Base-by-base conservation (phyloP, 352 stramenopile species). In the Globisporangium orthogonon region DNA sequence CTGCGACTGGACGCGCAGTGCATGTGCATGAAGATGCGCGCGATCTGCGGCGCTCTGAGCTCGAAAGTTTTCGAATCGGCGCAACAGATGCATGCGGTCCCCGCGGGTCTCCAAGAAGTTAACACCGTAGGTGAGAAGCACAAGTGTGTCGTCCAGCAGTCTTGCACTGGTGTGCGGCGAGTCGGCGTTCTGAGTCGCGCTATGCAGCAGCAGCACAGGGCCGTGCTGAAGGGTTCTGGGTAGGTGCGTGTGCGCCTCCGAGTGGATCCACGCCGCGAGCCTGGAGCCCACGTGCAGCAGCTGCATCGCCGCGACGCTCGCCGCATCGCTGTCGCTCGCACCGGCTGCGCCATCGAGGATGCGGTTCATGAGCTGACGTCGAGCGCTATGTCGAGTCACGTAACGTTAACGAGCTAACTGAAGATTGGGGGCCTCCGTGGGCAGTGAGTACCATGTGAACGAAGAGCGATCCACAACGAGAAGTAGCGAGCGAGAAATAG, bases 111-210 rank as follows among this genome's bases (percentile, higher is more conserved):
- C 53, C 10, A 87, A 56, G 50, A 69, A 83, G 44, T 63, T 60
- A 28, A 47, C 54, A 17, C 77, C 77, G 43, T 77, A 83, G 43
- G 62, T 78, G 9, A 78, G 50, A 50, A 87, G 49, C 18, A 78
- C 67, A n/a, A 82, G 55, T 2, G 66, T 74, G 59, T 85, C 77
- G 46, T 78, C 69, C 40, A 79, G 56, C 43, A 78, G 52, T 10
- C 52, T 52, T 15, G 54, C 67, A 63, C 37, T 81, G 29, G 54
- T 73, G 37, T 81, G 61, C 0, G 71, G 71, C 15, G 69, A 75
- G 29, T 80, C 69, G 4, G 69, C 66, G 11, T 60, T 69, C 23
- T 57, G 29, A 13, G 69, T 11, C 13, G 62, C 54, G n/a, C 65
- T 50, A 1, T 60, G 48, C 51, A 81, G 56, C 15, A 77, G 64